A percentile compares a stretch with the other conserved stretches of the same genome.
Conservation (phyloP, 768 basidiomycete species). For the Scleroderma bovista region DNA sequence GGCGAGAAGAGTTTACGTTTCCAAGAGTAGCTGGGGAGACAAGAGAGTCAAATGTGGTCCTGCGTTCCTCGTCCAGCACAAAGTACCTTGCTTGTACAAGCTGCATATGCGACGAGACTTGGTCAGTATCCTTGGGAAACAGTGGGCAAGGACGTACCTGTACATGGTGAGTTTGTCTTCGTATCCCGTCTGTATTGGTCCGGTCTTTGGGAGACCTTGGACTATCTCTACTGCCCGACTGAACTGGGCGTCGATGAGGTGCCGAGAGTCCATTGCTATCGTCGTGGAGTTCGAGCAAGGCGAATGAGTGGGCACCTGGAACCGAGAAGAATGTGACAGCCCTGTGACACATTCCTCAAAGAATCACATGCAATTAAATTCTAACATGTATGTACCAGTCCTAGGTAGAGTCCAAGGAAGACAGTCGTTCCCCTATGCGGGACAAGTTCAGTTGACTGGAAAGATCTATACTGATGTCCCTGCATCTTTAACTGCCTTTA, state of each 20-base stretch:
- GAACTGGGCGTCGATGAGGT: slow-evolving; percentile 80
- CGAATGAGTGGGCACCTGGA: too few species aligned
- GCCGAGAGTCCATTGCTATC: slow-evolving; percentile 50
- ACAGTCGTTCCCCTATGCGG: too few species aligned
- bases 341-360: too few species aligned
- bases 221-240: slow-evolving; percentile 93
- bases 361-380: too few species aligned
- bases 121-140: background rate
- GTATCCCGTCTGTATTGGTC: slow-evolving; percentile 93
- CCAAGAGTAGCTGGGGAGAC: slow-evolving; percentile 74
- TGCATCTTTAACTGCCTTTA: too few species aligned
- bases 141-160: slow-evolving; percentile 44
- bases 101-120: slow-evolving; percentile 34
- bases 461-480: too few species aligned
- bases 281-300: background rate
- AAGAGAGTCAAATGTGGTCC: background rate
- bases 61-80: background rate
- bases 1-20: slow-evolving; percentile 73
- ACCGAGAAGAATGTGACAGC: too few species aligned
- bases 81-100: slow-evolving; percentile 86
- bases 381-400: too few species aligned
- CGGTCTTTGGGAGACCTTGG: slow-evolving; percentile 86
- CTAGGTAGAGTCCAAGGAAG: too few species aligned
- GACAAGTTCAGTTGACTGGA: too few species aligned
- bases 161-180: slow-evolving; percentile 95